phyloP scores from a whole-genome alignment of 148 eudicot species.

The Rhododendron simsii region DNA sequence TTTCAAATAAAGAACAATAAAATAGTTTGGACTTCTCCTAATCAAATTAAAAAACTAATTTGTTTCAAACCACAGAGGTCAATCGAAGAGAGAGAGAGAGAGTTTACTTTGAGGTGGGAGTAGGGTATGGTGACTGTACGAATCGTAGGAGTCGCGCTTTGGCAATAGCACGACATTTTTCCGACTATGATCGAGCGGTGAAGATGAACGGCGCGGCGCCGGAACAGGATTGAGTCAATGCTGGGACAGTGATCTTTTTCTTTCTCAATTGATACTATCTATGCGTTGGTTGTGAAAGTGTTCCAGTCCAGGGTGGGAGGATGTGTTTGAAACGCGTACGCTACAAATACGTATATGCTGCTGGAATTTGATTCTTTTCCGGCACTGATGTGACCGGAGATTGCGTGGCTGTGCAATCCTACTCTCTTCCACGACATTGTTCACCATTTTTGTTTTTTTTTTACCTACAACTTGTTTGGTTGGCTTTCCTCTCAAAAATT shows the following conservation, averaged over 20 bases:
- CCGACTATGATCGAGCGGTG: background rate
- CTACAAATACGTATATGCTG: background rate
- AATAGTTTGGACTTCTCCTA: background rate
- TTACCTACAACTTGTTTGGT: too few species aligned
- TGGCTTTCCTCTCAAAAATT: too few species aligned
- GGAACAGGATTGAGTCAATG: background rate
- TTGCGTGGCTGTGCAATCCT: too few species aligned
- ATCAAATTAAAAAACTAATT: background rate
- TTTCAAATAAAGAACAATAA: background rate
- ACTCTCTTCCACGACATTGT: too few species aligned
- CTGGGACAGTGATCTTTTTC: background rate
- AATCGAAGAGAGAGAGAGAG: background rate
- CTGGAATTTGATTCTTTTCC: too few species aligned
- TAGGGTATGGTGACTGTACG: slow-evolving; percentile 47
- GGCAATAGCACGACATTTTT: slow-evolving; percentile 27
- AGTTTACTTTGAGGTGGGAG: slow-evolving; percentile 42
- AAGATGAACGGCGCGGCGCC: background rate
- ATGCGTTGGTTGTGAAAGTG: background rate
- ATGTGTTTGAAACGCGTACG: background rate
- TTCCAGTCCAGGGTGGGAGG: background rate
- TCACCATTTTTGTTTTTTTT: too few species aligned
- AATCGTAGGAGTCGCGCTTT: slow-evolving; percentile 23
- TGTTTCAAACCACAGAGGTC: background rate
- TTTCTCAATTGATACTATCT: too few species aligned
- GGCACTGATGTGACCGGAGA: too few species aligned